Base-by-base conservation (phyloP, 768 basidiomycete genomes). In the Rhodotorula diobovata region DNA sequence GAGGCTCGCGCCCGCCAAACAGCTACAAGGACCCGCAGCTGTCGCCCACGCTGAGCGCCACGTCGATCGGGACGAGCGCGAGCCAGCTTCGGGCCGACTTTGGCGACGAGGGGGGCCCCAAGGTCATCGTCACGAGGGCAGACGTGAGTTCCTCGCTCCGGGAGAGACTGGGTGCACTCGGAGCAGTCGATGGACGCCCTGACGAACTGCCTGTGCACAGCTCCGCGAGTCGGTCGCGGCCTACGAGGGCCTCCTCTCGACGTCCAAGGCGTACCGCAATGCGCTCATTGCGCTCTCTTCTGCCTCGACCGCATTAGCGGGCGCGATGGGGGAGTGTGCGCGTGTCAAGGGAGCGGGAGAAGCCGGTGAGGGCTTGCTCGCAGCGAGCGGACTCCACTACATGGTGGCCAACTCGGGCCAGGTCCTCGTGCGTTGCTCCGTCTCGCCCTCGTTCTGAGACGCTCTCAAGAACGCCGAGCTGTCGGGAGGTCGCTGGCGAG, bases 301-400 rank as follows among this genome's bases (percentile, higher is more conserved):
- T 10, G 71, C 74, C 2, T 66, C 74, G 30, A 75, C 74, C 9
- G 68, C 53, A 1, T 61, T 76, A 39, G 75, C 75, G 4, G 63
- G 57, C 9, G 75, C 75, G 5, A 43, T 76, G 43, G 68, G 59
- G 18, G 68, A 73, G 34, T 76, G 75, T 32, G 68, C 68, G 35
- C 30, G 75, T 18, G 71, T 73, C 37, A 76, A 76, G 66, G 75
- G 75, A 25, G 75, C 75, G 2, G 72, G 63, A 2, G 75, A 76
- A 28, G 68, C 61, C 46, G 71, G 71, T 23, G 71, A 70, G 12
- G 30, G 63, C 28, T n/a, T 76, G 16, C 25, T 73, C 35, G 75
- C 75, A 10, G 75, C 75, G 28, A 61, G 56, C 28, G 75, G 71
- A 7, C 45, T 76, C 32, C 71, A 76, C 20, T 76, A 73, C 57